Percentiles rank a stretch among this genome's conserved stretches.
These are phyloP conservation scores for Lipomyces lipofer DNA, from an alignment of 805 yeast species.

Conservation along the genomic window DNA sequence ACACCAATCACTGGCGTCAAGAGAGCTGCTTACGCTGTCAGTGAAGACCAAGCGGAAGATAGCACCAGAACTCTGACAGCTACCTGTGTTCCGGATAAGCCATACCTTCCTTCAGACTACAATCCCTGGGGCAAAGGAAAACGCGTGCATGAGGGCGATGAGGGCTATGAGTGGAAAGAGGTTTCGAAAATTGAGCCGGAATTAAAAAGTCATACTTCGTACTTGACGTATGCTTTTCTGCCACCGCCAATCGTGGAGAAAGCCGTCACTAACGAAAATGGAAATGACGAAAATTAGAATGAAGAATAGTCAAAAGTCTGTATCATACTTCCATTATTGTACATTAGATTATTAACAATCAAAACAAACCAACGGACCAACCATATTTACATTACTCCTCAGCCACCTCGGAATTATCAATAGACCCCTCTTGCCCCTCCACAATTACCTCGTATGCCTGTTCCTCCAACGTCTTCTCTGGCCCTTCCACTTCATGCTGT, in stretches of 20 bases:
- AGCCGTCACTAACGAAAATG: too few relatives aligned
- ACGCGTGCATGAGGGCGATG: constrained; percentile 86
- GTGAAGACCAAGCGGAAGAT: constrained; percentile 3
- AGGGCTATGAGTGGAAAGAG: constrained; percentile 71
- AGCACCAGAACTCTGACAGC: neutral
- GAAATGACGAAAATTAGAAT: constrained; percentile 1
- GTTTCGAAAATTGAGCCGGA: constrained; percentile 85
- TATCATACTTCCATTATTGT: neutral
- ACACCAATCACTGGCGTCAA: constrained; percentile 18
- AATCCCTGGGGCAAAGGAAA: constrained; percentile 85
- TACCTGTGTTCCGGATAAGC: neutral
- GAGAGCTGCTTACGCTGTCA: constrained; percentile 23
- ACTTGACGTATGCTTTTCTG: constrained; percentile 79
- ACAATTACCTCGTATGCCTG: neutral
- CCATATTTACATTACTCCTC: too few relatives aligned
- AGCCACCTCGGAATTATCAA: neutral
- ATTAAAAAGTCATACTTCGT: constrained; percentile 90
- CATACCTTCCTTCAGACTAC: constrained; percentile 26
- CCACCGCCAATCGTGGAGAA: too few relatives aligned
- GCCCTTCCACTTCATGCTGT: neutral
- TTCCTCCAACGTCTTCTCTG: neutral
- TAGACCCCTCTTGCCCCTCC: neutral
- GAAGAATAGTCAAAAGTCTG: neutral
- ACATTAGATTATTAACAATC: neutral
- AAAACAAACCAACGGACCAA: too few relatives aligned